phyloP scores from a whole-genome alignment of 129 eudicot genomes.

The Arctium minus region DNA sequence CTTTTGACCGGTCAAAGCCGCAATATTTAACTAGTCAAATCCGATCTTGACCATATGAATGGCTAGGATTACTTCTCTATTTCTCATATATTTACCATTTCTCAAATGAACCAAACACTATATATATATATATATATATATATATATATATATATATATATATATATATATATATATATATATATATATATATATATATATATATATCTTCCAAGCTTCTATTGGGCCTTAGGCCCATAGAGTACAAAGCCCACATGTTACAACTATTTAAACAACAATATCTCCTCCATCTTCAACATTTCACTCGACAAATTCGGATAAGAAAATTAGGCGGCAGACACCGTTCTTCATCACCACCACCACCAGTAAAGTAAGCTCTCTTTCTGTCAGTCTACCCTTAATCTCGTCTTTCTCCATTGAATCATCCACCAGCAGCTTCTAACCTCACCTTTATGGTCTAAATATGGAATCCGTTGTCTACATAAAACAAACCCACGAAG shows the following conservation, averaged over 20 bases:
- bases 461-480: conserved; percentile 61
- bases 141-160: too few relatives aligned
- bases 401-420: background rate
- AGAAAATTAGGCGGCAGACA: conserved; percentile 30
- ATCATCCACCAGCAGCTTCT: background rate
- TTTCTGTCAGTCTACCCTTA: background rate
- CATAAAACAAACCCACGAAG: conserved; percentile 55
- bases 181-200: too few relatives aligned
- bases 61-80: too few relatives aligned
- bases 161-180: too few relatives aligned
- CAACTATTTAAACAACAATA: background rate
- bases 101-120: too few relatives aligned
- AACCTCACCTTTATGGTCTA: conserved; percentile 11
- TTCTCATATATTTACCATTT: too few relatives aligned
- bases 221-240: background rate
- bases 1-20: too few relatives aligned
- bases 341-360: background rate
- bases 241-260: background rate
- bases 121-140: too few relatives aligned
- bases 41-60: too few relatives aligned
- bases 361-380: conserved; percentile 16
- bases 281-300: background rate
- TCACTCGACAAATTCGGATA: conserved; percentile 24
- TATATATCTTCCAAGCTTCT: too few relatives aligned
- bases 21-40: too few relatives aligned